A percentile compares a stretch with the other conserved stretches of the same genome.
These are phyloP conservation scores for Coniochaeta ligniaria DNA, from an alignment of 2,329 filamentous ascomycete genomes.

Conservation along the genomic window DNA sequence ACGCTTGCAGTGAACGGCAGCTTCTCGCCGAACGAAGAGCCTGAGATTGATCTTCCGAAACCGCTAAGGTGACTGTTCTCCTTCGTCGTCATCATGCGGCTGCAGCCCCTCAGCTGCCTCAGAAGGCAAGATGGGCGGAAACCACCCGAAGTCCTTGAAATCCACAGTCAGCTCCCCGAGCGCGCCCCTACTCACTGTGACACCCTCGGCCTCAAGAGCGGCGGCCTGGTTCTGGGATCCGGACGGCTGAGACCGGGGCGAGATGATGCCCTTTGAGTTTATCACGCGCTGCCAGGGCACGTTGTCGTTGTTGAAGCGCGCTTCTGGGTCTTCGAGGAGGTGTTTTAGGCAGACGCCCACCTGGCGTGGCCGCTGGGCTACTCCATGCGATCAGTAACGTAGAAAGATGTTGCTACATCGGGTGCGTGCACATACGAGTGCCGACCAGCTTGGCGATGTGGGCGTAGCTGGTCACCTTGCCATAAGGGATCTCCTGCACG, in stretches of 20 bases:
- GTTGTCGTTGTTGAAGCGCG: conserved; percentile 62
- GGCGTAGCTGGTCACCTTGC: conserved; percentile 82
- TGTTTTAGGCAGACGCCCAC: conserved; percentile 89
- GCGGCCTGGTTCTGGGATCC: conserved; percentile 43
- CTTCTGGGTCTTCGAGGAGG: conserved; percentile 49
- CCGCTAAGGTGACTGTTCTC: neutral
- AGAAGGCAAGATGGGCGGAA: conserved; percentile 42
- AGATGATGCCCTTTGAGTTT: conserved; percentile 80
- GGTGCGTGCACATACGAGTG: conserved; percentile 52
- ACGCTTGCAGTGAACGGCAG: neutral
- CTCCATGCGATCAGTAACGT: neutral
- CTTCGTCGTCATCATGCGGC: conserved; percentile 19
- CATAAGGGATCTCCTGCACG: conserved; percentile 75
- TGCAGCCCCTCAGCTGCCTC: conserved; percentile 18
- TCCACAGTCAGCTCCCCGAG: conserved; percentile 46
- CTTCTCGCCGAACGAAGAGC: neutral
- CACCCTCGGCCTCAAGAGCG: conserved; percentile 43
- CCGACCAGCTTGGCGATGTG: conserved; percentile 69
- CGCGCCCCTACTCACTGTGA: conserved; percentile 38
- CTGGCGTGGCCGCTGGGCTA: conserved; percentile 69
- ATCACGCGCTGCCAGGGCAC: conserved; percentile 96
- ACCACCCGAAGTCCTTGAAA: conserved; percentile 47
- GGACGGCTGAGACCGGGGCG: conserved; percentile 58
- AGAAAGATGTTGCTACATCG: neutral
- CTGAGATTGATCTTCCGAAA: neutral